A percentile compares a stretch with the other conserved stretches of the same genome.
Conservation (phyloP, 768 basidiomycete genomes). For the Boletellus sp. region DNA sequence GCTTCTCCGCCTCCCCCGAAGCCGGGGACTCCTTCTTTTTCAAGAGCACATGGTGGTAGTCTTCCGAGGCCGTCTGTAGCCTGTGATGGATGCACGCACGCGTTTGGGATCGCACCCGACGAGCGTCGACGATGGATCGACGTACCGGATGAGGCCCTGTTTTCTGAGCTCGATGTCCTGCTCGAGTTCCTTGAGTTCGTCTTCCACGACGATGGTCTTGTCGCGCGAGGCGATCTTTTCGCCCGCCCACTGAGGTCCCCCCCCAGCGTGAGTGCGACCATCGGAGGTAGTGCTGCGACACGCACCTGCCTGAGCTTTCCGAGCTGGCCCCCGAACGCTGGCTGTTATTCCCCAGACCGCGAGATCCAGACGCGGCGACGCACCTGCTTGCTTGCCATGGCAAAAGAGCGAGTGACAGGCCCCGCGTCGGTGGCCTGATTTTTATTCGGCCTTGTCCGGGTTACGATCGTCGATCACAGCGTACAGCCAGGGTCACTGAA, state of each 20-base stretch:
- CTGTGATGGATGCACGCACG: slow-evolving; percentile 35
- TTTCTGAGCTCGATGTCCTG: slow-evolving; percentile 78
- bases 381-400: slow-evolving; percentile 70
- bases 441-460: slow-evolving; percentile 21
- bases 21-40: slow-evolving; percentile 73
- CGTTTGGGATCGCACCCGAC: slow-evolving; percentile 1
- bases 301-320: slow-evolving; percentile 75
- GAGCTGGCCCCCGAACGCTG: slow-evolving; percentile 48
- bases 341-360: not conserved
- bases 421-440: slow-evolving; percentile 8
- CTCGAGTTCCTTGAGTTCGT: slow-evolving; percentile 79
- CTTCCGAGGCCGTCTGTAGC: slow-evolving; percentile 65
- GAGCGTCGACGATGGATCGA: not conserved
- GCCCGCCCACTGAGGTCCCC: slow-evolving; percentile 71
- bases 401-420: not conserved
- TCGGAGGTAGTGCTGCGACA: not conserved
- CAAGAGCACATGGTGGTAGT: slow-evolving; percentile 64
- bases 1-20: slow-evolving; percentile 61
- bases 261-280: slow-evolving; percentile 16
- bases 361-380: slow-evolving; percentile 8
- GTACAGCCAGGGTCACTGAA: too few species aligned
- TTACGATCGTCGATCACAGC: slow-evolving; percentile 7
- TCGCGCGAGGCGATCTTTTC: slow-evolving; percentile 84
- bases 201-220: slow-evolving; percentile 65
- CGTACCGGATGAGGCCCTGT: slow-evolving; percentile 70